Percentiles rank a stretch among this genome's conserved stretches.
These are phyloP conservation scores for Ilyonectria mors-panacis DNA, from an alignment of 2,329 filamentous ascomycete species.

Conservation along the genomic window DNA sequence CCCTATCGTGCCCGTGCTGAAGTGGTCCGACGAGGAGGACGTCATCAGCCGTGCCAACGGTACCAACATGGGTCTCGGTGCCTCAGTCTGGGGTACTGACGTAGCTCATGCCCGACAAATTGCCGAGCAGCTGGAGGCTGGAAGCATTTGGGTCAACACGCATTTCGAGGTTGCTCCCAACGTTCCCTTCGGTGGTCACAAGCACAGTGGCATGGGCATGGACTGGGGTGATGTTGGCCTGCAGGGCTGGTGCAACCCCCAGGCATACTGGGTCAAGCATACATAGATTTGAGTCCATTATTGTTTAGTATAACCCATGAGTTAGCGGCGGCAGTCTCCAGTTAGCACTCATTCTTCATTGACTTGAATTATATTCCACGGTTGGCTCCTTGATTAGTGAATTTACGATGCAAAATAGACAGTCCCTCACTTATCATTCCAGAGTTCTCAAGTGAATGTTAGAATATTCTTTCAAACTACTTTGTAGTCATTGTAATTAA, in stretches of 20 bases:
- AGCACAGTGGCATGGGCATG: conserved; percentile 65
- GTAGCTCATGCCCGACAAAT: conserved; percentile 65
- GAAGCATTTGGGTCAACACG: conserved; percentile 73
- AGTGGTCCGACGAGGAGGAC: conserved; percentile 73
- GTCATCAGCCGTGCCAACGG: conserved; percentile 70
- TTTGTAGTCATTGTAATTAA: too few species aligned
- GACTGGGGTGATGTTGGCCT: conserved; percentile 57
- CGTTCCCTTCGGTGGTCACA: conserved; percentile 65
- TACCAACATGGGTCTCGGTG: conserved; percentile 67
- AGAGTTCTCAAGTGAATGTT: too few species aligned
- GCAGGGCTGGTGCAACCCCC: conserved; percentile 33
- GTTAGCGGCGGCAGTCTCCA: too few species aligned
- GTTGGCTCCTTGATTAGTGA: too few species aligned
- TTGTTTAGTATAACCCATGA: too few species aligned
- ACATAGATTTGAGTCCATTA: not conserved
- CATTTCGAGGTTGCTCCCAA: conserved; percentile 57
- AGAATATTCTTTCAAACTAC: too few species aligned
- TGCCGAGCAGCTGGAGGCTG: conserved; percentile 68
- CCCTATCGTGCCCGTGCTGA: conserved; percentile 75
- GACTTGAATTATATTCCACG: too few species aligned
- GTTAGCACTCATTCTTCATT: too few species aligned
- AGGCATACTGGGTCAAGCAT: conserved; percentile 31
- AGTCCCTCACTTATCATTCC: too few species aligned
- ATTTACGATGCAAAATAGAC: too few species aligned
- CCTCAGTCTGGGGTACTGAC: conserved; percentile 72